Base-by-base conservation (phyloP, 2,329 filamentous ascomycete species). In the Bipolaris bicolor region DNA sequence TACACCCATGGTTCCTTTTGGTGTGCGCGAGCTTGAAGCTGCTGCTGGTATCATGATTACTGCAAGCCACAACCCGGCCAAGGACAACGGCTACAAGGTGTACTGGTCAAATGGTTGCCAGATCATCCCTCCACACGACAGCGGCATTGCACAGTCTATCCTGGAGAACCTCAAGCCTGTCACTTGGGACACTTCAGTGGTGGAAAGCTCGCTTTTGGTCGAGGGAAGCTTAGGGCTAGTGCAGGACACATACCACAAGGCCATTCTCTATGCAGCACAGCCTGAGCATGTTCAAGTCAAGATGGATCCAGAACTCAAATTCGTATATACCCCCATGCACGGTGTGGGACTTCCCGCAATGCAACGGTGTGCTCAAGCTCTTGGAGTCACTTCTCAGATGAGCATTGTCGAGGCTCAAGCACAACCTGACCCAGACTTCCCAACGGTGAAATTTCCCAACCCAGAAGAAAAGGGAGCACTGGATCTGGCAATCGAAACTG, bases 31-130 rank as follows among this genome's bases (percentile, higher is more conserved):
- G 52, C 77, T 85, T 52, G 73, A 77, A 36, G 84, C 86, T 31
- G 81, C 79, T 3, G 86, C 84, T 41, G 86, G 86, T 18, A 78
- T 89, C 29, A 88, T 89, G 86, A 81, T 89, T 36, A 89, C 86
- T 13, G 86, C 86, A 31, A 87, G 84, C 66, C 86, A 88, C 72
- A 88, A 89, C 63, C 86, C 86, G 13, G 82, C 84, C 44, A 78
- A 83, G 63, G 86, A 88, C 68, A 88, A 88, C 67, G 86, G 86
- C 18, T 88, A 88, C 75, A 89, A 89, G 75, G 86, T 89, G 7
- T 89, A 88, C 75, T 87, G 84, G 78, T 79, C 78, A 15, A 88
- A 88, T 66, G 86, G 86, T 2, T 86, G 84, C 65, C 86, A 89
- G 69, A 88, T 89, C 62, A 87, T 88, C 51, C 81, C 85, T 9